Evolutionary conservation across 257 asterid genomes (phyloP).

Genomic region (Verbena officinalis): DNA sequence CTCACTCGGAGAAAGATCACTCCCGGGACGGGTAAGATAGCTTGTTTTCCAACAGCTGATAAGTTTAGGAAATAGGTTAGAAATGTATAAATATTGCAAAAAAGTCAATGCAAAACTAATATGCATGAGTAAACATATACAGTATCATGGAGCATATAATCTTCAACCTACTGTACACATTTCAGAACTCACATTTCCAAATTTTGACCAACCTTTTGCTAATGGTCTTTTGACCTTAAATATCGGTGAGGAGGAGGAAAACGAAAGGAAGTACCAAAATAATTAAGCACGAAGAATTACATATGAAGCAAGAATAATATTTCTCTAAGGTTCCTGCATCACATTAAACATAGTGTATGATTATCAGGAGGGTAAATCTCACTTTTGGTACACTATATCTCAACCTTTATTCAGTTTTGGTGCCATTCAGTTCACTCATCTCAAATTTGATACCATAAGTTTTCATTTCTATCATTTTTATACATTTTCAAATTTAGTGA

Average conservation of each 20-base stretch:
- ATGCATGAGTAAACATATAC: neutral
- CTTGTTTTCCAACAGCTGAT: no score
- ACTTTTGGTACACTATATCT: no score
- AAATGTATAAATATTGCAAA: neutral
- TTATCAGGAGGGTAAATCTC: no score
- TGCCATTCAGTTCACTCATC: neutral
- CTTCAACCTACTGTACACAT: neutral
- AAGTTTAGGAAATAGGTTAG: neutral
- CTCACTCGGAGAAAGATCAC: constrained; percentile 94
- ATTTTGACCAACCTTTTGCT: neutral
- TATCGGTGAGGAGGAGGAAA: neutral
- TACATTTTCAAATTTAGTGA: no score
- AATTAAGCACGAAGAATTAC: neutral
- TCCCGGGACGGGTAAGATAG: constrained; percentile 83
- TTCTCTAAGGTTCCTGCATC: neutral
- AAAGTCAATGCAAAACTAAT: neutral
- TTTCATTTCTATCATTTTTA: no score
- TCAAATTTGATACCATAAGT: no score
- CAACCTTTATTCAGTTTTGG: neutral
- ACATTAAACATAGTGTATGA: neutral
- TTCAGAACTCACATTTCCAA: neutral
- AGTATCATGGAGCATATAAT: constrained; percentile 1
- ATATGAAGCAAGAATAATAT: neutral
- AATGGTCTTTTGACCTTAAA: neutral
- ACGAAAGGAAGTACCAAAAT: neutral